Evolutionary conservation across 768 basidiomycete species (phyloP).

Genomic region (Lentinula detonsa): DNA sequence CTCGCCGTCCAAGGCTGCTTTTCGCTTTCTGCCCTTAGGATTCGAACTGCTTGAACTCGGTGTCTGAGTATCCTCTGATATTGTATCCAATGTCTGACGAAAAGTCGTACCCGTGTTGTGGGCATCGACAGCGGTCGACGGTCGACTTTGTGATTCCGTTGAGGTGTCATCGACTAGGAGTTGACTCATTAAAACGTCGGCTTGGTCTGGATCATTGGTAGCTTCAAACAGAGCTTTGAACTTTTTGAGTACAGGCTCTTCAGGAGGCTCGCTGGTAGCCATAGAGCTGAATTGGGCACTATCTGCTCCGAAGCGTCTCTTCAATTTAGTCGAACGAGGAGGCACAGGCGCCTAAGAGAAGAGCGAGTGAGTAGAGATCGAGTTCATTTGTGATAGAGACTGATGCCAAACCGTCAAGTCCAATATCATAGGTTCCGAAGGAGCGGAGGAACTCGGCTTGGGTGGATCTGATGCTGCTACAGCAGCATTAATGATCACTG

Average conservation of each 20-base stretch:
- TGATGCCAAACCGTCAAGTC: background rate
- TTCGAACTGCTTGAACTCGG: background rate
- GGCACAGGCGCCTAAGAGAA: conserved; percentile 33
- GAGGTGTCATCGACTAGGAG: conserved; percentile 12
- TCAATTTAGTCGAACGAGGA: conserved; percentile 36
- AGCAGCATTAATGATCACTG: conserved; percentile 27
- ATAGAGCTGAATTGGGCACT: conserved; percentile 19
- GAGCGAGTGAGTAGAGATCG: background rate
- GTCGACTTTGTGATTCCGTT: conserved; percentile 7
- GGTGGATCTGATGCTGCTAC: conserved; percentile 15
- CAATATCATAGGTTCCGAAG: conserved; percentile 8
- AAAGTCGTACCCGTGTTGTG: conserved; percentile 12
- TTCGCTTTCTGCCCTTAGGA: conserved; percentile 30
- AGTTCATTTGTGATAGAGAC: background rate
- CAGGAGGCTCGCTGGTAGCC: conserved; percentile 14
- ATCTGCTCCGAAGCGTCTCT: conserved; percentile 44
- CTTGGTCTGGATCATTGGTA: conserved; percentile 40
- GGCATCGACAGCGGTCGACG: conserved; percentile 17
- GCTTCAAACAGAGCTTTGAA: conserved; percentile 69
- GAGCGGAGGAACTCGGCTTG: conserved; percentile 11
- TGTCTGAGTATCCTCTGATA: conserved; percentile 25
- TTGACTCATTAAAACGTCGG: conserved; percentile 12
- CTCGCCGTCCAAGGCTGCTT: conserved; percentile 27
- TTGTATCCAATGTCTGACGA: conserved; percentile 12
- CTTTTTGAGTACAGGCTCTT: conserved; percentile 60